Conservation (phyloP, 192 early-diverging fungal genomes). For the Coemansia sp. region DNA sequence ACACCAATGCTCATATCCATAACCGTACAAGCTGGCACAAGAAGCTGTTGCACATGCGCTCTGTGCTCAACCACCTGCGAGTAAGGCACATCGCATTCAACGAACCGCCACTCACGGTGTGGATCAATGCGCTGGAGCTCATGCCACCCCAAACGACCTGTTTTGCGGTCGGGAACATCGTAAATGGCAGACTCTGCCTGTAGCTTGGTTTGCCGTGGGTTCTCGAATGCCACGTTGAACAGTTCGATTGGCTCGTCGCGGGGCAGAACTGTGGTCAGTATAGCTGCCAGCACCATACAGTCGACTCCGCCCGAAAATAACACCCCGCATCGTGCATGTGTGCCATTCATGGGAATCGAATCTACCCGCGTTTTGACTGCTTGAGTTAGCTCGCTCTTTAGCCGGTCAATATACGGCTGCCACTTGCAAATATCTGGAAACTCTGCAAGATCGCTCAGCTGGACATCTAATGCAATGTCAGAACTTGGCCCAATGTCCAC, state of each 20-base stretch:
- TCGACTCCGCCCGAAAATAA: slow-evolving; percentile 95
- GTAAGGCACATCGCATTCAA: slow-evolving; percentile 85
- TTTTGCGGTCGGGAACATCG: slow-evolving; percentile 83
- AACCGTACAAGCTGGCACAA: slow-evolving; percentile 81
- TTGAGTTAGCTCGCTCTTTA: slow-evolving; percentile 13
- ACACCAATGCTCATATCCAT: slow-evolving; percentile 98
- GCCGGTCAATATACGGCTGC: slow-evolving; percentile 27
- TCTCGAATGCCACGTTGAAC: slow-evolving; percentile 95
- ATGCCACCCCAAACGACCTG: slow-evolving; percentile 58
- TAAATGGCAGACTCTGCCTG: slow-evolving; percentile 11
- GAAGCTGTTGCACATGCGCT: slow-evolving; percentile 65
- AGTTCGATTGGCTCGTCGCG: slow-evolving; percentile 79
- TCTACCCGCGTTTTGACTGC: slow-evolving; percentile 24
- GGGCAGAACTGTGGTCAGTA: slow-evolving; percentile 73
- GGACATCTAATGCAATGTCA: background rate
- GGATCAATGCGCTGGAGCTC: slow-evolving; percentile 65
- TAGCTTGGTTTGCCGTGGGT: slow-evolving; percentile 61
- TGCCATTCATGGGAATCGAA: slow-evolving; percentile 19
- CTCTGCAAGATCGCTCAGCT: slow-evolving; percentile 9
- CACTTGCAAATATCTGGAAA: slow-evolving; percentile 18
- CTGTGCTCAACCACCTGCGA: slow-evolving; percentile 59
- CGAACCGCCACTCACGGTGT: slow-evolving; percentile 81
- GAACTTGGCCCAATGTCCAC: background rate
- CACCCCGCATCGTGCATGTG: slow-evolving; percentile 60
- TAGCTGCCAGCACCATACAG: slow-evolving; percentile 84